Evolutionary conservation across 1,284 basidiomycete species (phyloP).

Genomic region (Athelia psychrophila): DNA sequence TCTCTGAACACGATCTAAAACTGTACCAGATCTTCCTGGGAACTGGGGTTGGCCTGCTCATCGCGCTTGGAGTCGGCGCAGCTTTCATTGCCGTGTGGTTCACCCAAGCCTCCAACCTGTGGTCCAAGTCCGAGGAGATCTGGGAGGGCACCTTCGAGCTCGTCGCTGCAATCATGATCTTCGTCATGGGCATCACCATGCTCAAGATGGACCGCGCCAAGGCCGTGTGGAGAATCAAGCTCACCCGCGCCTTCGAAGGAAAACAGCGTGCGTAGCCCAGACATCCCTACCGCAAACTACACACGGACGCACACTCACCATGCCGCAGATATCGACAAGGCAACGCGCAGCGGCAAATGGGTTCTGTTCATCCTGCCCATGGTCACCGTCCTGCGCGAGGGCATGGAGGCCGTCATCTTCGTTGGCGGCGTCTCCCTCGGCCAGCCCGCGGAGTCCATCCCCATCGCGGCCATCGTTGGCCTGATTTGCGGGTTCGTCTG

Average conservation of each 20-base stretch:
- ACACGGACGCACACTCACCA: too few species aligned
- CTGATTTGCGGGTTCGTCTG: constrained; percentile 70
- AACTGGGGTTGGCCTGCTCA: constrained; percentile 68
- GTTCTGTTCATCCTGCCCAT: constrained; percentile 85
- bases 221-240: constrained; percentile 88
- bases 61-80: constrained; percentile 76
- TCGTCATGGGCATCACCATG: constrained; percentile 78
- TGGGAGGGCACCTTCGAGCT: constrained; percentile 83
- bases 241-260: constrained; percentile 73
- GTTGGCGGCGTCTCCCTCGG: constrained; percentile 90
- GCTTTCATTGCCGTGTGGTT: constrained; percentile 83
- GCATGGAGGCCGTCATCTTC: constrained; percentile 90
- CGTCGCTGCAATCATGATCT: constrained; percentile 82
- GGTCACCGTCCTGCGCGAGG: constrained; percentile 90
- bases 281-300: neutral
- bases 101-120: constrained; percentile 70
- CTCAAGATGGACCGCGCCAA: constrained; percentile 76
- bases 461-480: constrained; percentile 85
- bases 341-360: constrained; percentile 68
- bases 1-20: neutral
- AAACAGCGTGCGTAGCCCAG: constrained; percentile 36
- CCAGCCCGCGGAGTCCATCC: constrained; percentile 79
- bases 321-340: constrained; percentile 35
- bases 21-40: constrained; percentile 74
- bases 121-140: constrained; percentile 69